These are phyloP conservation scores for Aspergillus thermomutatus DNA, from an alignment of 2,329 filamentous ascomycete species.

Conservation along the genomic window DNA sequence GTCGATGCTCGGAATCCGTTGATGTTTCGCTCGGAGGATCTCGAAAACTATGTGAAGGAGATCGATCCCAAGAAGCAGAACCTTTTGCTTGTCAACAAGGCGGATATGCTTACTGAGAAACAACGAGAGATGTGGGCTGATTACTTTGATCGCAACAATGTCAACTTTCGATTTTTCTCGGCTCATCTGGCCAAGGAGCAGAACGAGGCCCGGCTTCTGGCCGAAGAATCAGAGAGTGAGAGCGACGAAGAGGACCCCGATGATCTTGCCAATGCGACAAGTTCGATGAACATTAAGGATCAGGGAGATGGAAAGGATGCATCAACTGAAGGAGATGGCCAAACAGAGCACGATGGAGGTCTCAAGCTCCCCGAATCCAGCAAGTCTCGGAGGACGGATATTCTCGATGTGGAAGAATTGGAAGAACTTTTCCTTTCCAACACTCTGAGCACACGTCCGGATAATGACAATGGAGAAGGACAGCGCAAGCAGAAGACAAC, in stretches of 20 bases:
- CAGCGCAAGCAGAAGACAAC: conserved; percentile 64
- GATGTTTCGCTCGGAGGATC: conserved; percentile 88
- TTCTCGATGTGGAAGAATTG: conserved; percentile 88
- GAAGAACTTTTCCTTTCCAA: conserved; percentile 83
- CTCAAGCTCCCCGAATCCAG: conserved; percentile 12
- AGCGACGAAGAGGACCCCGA: conserved; percentile 32
- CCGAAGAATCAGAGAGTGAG: conserved; percentile 43
- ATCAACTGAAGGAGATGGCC: conserved; percentile 1
- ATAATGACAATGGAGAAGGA: conserved; percentile 45
- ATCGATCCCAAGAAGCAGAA: conserved; percentile 87
- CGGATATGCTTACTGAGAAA: conserved; percentile 92
- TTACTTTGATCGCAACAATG: conserved; percentile 75
- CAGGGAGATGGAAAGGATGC: conserved; percentile 30
- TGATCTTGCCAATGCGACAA: conserved; percentile 10
- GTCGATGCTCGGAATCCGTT: conserved; percentile 94
- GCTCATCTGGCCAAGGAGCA: conserved; percentile 85
- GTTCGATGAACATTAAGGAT: conserved; percentile 21
- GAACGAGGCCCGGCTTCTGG: conserved; percentile 67
- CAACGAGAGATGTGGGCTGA: conserved; percentile 83
- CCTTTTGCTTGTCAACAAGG: conserved; percentile 92
- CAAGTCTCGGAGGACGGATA: conserved; percentile 60
- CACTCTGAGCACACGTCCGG: conserved; percentile 53
- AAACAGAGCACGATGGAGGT: conserved; percentile 23
- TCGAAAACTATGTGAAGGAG: conserved; percentile 92
- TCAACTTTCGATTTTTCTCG: conserved; percentile 95